These are phyloP conservation scores for Achlya hypogyna DNA, from an alignment of 352 stramenopile genomes.

Conservation along the genomic window DNA sequence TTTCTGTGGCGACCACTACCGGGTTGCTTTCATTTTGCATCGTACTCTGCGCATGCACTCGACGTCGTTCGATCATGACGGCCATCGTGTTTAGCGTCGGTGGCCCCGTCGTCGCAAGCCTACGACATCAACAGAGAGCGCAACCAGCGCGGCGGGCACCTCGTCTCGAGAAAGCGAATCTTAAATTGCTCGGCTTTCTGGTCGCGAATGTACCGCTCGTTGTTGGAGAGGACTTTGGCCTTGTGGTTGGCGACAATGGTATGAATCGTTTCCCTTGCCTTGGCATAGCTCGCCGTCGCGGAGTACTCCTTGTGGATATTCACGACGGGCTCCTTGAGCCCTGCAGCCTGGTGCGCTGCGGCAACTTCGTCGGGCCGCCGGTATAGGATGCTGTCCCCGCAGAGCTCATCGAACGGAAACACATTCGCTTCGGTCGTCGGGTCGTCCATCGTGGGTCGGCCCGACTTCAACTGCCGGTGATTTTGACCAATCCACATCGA, in stretches of 20 bases:
- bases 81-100: constrained; percentile 58
- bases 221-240: constrained; percentile 35
- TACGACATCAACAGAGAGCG: neutral
- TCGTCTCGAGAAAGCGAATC: constrained; percentile 45
- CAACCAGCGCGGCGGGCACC: constrained; percentile 7
- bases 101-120: constrained; percentile 43
- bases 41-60: constrained; percentile 8
- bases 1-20: constrained; percentile 18
- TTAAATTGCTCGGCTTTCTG: constrained; percentile 32
- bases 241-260: constrained; percentile 39
- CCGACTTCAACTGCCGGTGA: no score
- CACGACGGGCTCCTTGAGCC: constrained; percentile 46
- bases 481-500: no score
- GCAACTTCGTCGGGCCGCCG: constrained; percentile 10
- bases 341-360: constrained; percentile 25
- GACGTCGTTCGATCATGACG: constrained; percentile 42
- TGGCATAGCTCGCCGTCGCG: constrained; percentile 33
- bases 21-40: constrained; percentile 11
- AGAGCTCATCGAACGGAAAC: neutral
- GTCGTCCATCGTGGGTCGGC: constrained; percentile 11
- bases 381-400: constrained; percentile 44
- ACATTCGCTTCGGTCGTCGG: neutral
- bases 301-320: constrained; percentile 46
- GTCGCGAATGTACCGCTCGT: constrained; percentile 45
- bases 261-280: constrained; percentile 39